phyloP scores from a whole-genome alignment of 2,329 filamentous ascomycete species.

The Teratosphaeria destructans region DNA sequence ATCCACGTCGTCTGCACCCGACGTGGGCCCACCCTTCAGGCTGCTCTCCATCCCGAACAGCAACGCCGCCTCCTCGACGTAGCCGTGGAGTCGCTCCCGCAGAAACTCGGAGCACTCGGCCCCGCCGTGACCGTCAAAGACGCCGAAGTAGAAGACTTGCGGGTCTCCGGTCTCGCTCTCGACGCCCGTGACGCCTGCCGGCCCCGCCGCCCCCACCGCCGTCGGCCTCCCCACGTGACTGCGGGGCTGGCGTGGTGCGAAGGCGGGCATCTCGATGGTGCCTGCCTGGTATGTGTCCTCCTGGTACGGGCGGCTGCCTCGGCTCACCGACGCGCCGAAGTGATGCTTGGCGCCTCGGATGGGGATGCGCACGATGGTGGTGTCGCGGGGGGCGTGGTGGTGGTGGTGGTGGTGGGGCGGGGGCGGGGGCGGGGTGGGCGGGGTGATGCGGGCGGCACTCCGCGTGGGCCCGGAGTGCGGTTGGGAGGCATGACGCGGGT shows the following conservation, averaged over 20 bases:
- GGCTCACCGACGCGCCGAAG: constrained; percentile 68
- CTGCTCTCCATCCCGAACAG: constrained; percentile 72
- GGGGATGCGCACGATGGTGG: constrained; percentile 91
- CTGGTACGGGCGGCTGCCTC: constrained; percentile 79
- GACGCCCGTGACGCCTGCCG: constrained; percentile 44
- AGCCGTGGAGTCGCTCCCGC: constrained; percentile 72
- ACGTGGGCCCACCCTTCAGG: constrained; percentile 40
- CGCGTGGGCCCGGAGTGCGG: constrained; percentile 52
- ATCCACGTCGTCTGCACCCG: constrained; percentile 20
- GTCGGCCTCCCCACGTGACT: constrained; percentile 30
- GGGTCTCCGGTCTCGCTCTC: constrained; percentile 70
- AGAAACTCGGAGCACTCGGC: constrained; percentile 80
- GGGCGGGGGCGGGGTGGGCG: background rate
- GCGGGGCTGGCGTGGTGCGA: constrained; percentile 71
- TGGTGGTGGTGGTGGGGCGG: background rate
- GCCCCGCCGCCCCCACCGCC: constrained; percentile 8
- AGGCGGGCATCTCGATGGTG: constrained; percentile 84
- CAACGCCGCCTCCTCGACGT: constrained; percentile 71
- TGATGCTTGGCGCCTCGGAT: constrained; percentile 91
- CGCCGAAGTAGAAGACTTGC: constrained; percentile 93
- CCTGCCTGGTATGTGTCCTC: constrained; percentile 93
- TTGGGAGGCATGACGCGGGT: constrained; percentile 73
- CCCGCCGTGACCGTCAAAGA: constrained; percentile 94
- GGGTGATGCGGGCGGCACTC: constrained; percentile 25
- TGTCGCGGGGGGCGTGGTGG: constrained; percentile 51